These are phyloP conservation scores for Pueraria montana DNA, from an alignment of 306 rosid species.

Conservation along the genomic window DNA sequence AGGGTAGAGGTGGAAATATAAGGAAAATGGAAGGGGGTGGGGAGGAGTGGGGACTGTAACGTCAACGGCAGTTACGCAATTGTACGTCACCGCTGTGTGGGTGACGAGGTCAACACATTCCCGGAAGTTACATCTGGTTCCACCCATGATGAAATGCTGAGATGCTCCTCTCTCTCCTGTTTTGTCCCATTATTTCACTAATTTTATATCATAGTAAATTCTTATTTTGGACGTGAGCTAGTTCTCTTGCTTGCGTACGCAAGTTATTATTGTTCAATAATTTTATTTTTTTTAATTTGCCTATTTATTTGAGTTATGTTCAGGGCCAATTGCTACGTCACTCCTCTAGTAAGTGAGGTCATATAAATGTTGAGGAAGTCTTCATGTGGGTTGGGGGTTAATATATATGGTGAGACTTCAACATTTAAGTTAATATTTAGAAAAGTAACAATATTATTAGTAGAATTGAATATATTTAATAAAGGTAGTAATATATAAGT, in stretches of 20 bases:
- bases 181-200: background rate
- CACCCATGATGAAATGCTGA: constrained; percentile 12
- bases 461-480: too few relatives aligned
- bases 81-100: constrained; percentile 62
- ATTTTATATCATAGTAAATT: background rate
- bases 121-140: constrained; percentile 28
- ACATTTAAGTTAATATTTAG: too few relatives aligned
- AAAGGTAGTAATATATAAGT: too few relatives aligned
- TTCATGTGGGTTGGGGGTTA: too few relatives aligned
- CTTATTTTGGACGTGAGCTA: background rate
- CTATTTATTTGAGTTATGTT: too few relatives aligned
- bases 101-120: constrained; percentile 71
- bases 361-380: too few relatives aligned
- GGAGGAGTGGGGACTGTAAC: constrained; percentile 51
- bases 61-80: constrained; percentile 77
- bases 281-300: too few relatives aligned
- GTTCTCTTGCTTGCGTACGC: background rate
- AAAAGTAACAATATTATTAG: too few relatives aligned
- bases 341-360: too few relatives aligned
- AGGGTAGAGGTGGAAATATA: constrained; percentile 44
- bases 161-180: background rate
- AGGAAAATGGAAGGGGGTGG: background rate
- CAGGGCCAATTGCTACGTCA: too few relatives aligned
- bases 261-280: background rate
- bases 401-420: too few relatives aligned